Conservation (phyloP, 768 basidiomycete species). For the Suillus subalutaceus region DNA sequence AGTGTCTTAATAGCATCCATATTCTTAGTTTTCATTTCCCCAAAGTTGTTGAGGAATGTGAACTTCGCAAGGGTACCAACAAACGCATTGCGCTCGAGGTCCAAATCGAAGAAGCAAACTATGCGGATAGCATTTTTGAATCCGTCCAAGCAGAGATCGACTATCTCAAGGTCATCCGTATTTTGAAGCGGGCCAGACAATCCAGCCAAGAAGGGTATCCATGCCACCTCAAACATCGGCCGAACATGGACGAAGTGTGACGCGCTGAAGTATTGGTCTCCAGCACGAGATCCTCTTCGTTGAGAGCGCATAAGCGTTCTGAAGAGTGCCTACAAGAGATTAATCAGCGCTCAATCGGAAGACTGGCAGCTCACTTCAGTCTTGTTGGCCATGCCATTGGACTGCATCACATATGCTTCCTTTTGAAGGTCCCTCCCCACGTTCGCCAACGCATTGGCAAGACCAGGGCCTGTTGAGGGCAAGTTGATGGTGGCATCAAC, state of each 20-base stretch:
- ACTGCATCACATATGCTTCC: conserved; percentile 94
- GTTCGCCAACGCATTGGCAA: conserved; percentile 81
- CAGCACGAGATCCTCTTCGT: conserved; percentile 74
- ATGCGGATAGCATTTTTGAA: conserved; percentile 97
- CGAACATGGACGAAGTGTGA: conserved; percentile 95
- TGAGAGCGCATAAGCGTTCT: conserved; percentile 91
- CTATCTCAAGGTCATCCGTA: conserved; percentile 90
- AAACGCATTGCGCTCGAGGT: conserved; percentile 97
- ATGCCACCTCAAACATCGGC: conserved; percentile 99
- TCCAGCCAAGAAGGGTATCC: conserved; percentile 97
- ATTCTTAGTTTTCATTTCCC: conserved; percentile 99
- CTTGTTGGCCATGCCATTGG: conserved; percentile 94
- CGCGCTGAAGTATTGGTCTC: conserved; percentile 94
- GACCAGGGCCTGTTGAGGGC: conserved; percentile 59
- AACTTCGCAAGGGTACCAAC: conserved; percentile 96
- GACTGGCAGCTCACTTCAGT: conserved; percentile 71
- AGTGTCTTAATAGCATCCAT: conserved; percentile 98
- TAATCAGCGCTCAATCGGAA: conserved; percentile 17
- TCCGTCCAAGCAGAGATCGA: conserved; percentile 91
- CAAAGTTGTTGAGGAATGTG: conserved; percentile 95
- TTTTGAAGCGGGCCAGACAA: conserved; percentile 94
- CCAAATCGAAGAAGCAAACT: conserved; percentile 95
- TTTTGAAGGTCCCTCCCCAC: conserved; percentile 94
- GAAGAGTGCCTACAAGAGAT: conserved; percentile 72
- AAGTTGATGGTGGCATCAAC: conserved; percentile 58